Base-by-base conservation (phyloP, 768 basidiomycete genomes). In the Lepiota venenata region DNA sequence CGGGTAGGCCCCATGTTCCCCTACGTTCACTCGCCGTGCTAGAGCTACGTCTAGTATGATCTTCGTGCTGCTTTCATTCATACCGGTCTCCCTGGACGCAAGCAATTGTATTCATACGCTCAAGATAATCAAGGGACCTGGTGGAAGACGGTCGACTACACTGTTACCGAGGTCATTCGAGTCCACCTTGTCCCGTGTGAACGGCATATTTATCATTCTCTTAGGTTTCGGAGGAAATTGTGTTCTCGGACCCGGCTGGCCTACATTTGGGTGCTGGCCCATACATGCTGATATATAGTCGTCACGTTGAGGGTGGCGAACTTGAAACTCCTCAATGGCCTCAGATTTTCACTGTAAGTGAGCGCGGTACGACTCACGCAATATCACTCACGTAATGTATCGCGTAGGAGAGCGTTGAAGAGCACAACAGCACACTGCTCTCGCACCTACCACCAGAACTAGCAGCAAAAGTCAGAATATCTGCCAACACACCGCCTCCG, bases 101-200 rank as follows among this genome's bases (percentile, higher is more conserved):
- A 80, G 52, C 87, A 91, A 60, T 71, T 89, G 8, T 90, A 91
- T 64, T 87, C 87, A 5, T 93, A 91, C 58, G 82, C 90, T 11
- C 80, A 84, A 55, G 79, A 84, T 52, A 66, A 65, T 25, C 76
- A 81, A 41, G 84, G 78, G 4, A 69, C 65, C 2, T 93, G 91
- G 91, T 93, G 88, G 88, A 92, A 88, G 69, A 86, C 83, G 2
- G 75, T 87, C 7, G 91, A 91, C 60, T 79, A 80, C 54, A 69
- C 72, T 10, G 85, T 91, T 2, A 82, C 80, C 1, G 81, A 88
- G 77, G 90, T 83, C 56, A 32, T 55, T 45, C 15, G 8, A 37
- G 32, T 38, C n/a, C 11, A 27, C 12, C 55, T n/a, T 7, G 29
- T 46, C 22, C 5, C 32, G 40, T 6, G 21, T 21, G 3, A 37